Evolutionary conservation across 495 filamentous ascomycete species (phyloP).

Genomic region (Lepraria neglecta): DNA sequence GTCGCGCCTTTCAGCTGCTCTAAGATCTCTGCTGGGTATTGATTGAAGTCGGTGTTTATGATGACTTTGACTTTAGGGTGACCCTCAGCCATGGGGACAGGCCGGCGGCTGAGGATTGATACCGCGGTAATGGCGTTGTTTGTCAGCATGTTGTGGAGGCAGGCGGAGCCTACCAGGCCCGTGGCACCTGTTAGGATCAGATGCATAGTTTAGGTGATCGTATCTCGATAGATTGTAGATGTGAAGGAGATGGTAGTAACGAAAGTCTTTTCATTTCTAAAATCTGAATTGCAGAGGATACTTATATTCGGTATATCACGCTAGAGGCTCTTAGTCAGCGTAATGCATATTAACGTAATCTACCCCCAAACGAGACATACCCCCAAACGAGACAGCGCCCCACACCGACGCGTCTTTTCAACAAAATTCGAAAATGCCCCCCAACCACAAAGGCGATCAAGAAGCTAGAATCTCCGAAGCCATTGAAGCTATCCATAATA

Average conservation of each 20-base stretch:
- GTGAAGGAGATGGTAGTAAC: too few species aligned
- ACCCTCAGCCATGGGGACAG: slow-evolving; percentile 58
- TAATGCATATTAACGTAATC: background rate
- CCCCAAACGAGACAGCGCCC: too few species aligned
- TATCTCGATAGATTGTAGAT: background rate
- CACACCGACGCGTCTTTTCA: too few species aligned
- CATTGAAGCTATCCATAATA: too few species aligned
- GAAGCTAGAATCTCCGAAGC: too few species aligned
- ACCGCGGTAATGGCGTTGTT: slow-evolving; percentile 27
- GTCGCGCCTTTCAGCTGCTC: slow-evolving; percentile 55
- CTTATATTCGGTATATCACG: too few species aligned
- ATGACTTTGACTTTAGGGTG: slow-evolving; percentile 57
- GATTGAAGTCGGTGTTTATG: slow-evolving; percentile 57
- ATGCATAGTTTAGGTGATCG: slow-evolving; percentile 45
- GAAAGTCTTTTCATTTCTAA: too few species aligned
- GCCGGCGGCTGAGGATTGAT: slow-evolving; percentile 58
- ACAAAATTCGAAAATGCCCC: too few species aligned
- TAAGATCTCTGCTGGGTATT: slow-evolving; percentile 49
- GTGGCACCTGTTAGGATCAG: slow-evolving; percentile 71
- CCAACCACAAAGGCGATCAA: too few species aligned
- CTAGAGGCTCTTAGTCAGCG: too few species aligned
- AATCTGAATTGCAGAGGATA: too few species aligned
- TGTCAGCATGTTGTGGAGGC: slow-evolving; percentile 57
- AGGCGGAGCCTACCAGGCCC: slow-evolving; percentile 60
- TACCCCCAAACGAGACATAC: too few species aligned